Percentiles rank a stretch among this genome's conserved stretches.
phyloP scores from a whole-genome alignment of 2,329 filamentous ascomycete species.

The Fusarium scirpi region DNA sequence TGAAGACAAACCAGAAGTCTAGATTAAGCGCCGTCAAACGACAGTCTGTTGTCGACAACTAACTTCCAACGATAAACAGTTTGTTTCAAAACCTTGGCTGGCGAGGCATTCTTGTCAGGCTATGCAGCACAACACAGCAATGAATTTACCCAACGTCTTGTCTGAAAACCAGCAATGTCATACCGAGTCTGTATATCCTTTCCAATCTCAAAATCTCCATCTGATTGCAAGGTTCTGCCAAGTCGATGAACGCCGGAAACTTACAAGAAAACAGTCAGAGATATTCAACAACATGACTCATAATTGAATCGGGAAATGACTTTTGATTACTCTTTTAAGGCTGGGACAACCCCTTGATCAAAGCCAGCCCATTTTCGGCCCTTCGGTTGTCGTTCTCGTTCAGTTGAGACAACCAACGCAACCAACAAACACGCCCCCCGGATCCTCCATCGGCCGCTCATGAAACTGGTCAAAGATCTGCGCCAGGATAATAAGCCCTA shows the following conservation, averaged over 20 bases:
- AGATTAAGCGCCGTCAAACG: slow-evolving; percentile 39
- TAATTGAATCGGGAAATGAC: not conserved
- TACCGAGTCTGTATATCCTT: not conserved
- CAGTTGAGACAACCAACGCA: slow-evolving; percentile 1
- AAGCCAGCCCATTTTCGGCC: slow-evolving; percentile 7
- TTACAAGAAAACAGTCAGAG: slow-evolving; percentile 1
- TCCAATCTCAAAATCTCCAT: slow-evolving; percentile 5
- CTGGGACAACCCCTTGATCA: not conserved
- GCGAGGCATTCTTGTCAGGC: slow-evolving; percentile 30
- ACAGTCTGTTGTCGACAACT: slow-evolving; percentile 5
- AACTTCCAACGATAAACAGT: not conserved
- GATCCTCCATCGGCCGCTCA: slow-evolving; percentile 4
- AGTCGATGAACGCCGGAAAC: not conserved
- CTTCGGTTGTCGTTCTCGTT: slow-evolving; percentile 6
- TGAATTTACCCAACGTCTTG: not conserved
- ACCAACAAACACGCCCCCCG: slow-evolving; percentile 25
- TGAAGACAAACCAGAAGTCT: slow-evolving; percentile 43
- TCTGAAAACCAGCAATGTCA: not conserved
- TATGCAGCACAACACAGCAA: not conserved
- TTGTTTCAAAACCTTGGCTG: not conserved
- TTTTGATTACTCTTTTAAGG: slow-evolving; percentile 18
- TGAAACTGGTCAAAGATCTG: slow-evolving; percentile 40
- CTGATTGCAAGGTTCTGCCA: slow-evolving; percentile 14
- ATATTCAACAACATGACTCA: not conserved
- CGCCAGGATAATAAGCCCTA: slow-evolving; percentile 37